A percentile compares a stretch with the other conserved stretches of the same genome.
Evolutionary conservation across 2,329 filamentous ascomycete species (phyloP).

Genomic region (Cladosporium phlei): DNA sequence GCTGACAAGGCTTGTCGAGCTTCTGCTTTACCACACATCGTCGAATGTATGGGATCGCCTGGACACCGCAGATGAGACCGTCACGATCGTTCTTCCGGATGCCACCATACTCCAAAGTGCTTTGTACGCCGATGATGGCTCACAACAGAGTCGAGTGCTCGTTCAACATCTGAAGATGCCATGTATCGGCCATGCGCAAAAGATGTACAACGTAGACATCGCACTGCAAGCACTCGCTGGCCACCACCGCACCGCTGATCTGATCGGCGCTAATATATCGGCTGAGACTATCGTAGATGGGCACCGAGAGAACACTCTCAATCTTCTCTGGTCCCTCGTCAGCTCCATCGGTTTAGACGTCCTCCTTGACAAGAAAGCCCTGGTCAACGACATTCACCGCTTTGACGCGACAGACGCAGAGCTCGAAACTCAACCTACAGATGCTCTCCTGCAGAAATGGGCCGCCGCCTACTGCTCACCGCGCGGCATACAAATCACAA

Average conservation of each 20-base stretch:
- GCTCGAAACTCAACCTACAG: not conserved
- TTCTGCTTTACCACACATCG: conserved; percentile 43
- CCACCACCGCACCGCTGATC: conserved; percentile 37
- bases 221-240: conserved; percentile 50
- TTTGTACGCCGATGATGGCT: conserved; percentile 24
- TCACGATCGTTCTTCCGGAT: conserved; percentile 44
- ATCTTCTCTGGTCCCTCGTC: conserved; percentile 56
- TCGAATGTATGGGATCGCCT: conserved; percentile 1
- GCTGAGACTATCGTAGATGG: conserved; percentile 60
- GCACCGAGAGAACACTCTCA: conserved; percentile 60
- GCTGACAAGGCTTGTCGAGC: conserved; percentile 56
- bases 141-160: conserved; percentile 43
- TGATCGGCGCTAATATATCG: conserved; percentile 41
- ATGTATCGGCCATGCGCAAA: conserved; percentile 51
- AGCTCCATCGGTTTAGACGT: conserved; percentile 51
- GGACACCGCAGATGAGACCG: conserved; percentile 5
- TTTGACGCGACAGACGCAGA: not conserved
- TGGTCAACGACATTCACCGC: conserved; percentile 43
- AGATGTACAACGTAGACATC: conserved; percentile 56
- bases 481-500: conserved; percentile 44
- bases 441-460: conserved; percentile 51
- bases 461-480: conserved; percentile 47
- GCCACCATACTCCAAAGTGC: conserved; percentile 40
- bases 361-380: conserved; percentile 52
- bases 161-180: conserved; percentile 57